Conservation (phyloP, 352 stramenopile species). For the Phytophthora quininea region DNA sequence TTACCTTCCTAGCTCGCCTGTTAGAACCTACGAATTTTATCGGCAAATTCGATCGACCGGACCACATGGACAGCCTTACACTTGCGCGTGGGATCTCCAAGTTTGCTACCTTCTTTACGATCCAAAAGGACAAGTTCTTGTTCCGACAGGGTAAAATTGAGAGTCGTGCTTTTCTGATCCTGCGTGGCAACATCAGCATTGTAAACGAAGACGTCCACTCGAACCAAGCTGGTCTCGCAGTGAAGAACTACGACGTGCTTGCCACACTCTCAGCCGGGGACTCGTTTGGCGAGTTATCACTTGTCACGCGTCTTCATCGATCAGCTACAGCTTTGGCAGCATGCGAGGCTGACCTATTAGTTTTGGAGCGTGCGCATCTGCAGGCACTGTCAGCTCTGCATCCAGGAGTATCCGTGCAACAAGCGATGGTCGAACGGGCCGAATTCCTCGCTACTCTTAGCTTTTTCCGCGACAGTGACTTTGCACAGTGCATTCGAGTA, state of each 20-base stretch:
- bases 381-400: constrained; percentile 38
- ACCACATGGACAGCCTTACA: constrained; percentile 49
- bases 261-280: constrained; percentile 69
- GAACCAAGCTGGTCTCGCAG: constrained; percentile 22
- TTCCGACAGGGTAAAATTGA: constrained; percentile 80
- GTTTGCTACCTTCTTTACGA: constrained; percentile 59
- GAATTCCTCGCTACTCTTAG: constrained; percentile 65
- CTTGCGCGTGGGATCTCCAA: constrained; percentile 56
- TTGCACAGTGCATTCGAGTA: constrained; percentile 76
- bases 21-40: constrained; percentile 66
- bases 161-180: constrained; percentile 78
- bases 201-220: constrained; percentile 74
- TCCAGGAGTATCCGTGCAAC: constrained; percentile 68
- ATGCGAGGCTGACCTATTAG: constrained; percentile 70
- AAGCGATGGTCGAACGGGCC: constrained; percentile 74
- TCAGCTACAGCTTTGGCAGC: constrained; percentile 69
- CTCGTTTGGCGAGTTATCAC: constrained; percentile 75
- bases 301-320: constrained; percentile 72
- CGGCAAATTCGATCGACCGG: constrained; percentile 70
- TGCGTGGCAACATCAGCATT: constrained; percentile 77
- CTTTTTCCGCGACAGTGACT: constrained; percentile 65
- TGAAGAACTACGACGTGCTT: constrained; percentile 66
- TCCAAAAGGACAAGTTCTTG: constrained; percentile 58
- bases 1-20: constrained; percentile 61
- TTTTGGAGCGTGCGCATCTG: constrained; percentile 73